Evolutionary conservation across 129 eudicot genomes (phyloP), one percentile per base, ranked within the genome.

Genomic region (Centella asiatica): DNA sequence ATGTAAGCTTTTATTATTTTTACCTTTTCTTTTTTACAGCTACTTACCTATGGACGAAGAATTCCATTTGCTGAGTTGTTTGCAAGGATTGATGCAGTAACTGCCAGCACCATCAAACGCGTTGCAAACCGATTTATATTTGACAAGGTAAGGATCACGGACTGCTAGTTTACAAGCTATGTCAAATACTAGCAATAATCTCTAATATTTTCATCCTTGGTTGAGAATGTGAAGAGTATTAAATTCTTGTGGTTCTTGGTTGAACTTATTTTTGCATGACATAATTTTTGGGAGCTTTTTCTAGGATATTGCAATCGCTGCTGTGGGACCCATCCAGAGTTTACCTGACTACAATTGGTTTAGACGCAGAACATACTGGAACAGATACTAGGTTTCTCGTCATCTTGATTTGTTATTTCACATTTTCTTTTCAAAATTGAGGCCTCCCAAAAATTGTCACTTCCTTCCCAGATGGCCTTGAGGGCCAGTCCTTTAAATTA

Each of bases 341-440:
- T 67, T 90, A 69, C 97, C 97, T 0, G 97, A 90, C 74, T 90
- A 90, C 85, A 90, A 83, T 78, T 86, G 97, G 97, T 90, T 90
- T 85, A 75, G 97, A 44, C 94, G 95, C 76, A 81, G 97, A 71
- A 90, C 97, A 24, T 90, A 78, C 86, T 76, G 80, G 94, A 85
- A 81, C 73, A 88, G 97, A 59, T 90, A 86, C 70, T 90, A 86
- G 94, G 28, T 57, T 24, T 33, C 25, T 22, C 7, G 47, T 32
- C 28, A 25, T 61, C 29, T 45, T 57, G 20, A 15, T 65, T 65
- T 34, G 59, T 28, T 15, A 36, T 65, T 49, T 65, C 31, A 24
- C 36, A n/a, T n/a, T n/a, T n/a, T n/a, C n/a, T n/a, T n/a, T n/a
- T n/a, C n/a, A n/a, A n/a, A n/a, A n/a, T n/a, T n/a, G n/a, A n/a